These are phyloP conservation scores for Torulaspora quercuum DNA, from an alignment of 805 yeast species.

Conservation along the genomic window DNA sequence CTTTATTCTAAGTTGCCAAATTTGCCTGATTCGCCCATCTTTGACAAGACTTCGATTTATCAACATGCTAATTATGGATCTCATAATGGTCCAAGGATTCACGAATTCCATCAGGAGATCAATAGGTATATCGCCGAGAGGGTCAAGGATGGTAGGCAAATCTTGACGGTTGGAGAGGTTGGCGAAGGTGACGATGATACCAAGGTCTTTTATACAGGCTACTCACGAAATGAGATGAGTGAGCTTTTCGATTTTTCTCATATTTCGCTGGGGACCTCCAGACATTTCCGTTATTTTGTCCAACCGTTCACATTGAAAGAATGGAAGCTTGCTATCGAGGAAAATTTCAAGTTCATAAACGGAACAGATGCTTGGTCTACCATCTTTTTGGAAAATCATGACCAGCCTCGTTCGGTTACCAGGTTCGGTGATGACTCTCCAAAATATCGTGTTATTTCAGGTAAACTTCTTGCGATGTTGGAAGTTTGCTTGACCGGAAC, in stretches of 20 bases:
- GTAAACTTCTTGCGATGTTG: constrained; percentile 49
- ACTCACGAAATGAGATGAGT: constrained; percentile 39
- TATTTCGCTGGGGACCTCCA: constrained; percentile 39
- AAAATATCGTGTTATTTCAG: constrained; percentile 39
- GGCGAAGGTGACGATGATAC: constrained; percentile 43
- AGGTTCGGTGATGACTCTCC: constrained; percentile 48
- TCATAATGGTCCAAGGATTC: constrained; percentile 53
- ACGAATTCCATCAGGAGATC: constrained; percentile 56
- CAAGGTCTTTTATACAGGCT: constrained; percentile 42
- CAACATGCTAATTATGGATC: constrained; percentile 40
- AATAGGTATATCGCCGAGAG: constrained; percentile 40
- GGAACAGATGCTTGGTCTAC: constrained; percentile 57
- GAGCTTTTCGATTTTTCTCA: constrained; percentile 41
- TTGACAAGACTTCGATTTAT: constrained; percentile 39
- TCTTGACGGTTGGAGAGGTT: constrained; percentile 57
- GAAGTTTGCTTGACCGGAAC: constrained; percentile 51
- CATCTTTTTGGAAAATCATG: constrained; percentile 54
- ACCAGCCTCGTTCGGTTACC: constrained; percentile 52
- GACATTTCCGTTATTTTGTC: constrained; percentile 38
- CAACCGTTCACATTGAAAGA: constrained; percentile 39
- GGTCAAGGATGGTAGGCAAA: constrained; percentile 39
- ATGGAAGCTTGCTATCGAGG: constrained; percentile 41
- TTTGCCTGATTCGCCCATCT: constrained; percentile 49
- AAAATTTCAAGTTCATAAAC: constrained; percentile 40
- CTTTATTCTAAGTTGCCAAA: constrained; percentile 47